A percentile compares a stretch with the other conserved stretches of the same genome.
phyloP scores from a whole-genome alignment of 768 basidiomycete species.

The Tubosaeta sp. region DNA sequence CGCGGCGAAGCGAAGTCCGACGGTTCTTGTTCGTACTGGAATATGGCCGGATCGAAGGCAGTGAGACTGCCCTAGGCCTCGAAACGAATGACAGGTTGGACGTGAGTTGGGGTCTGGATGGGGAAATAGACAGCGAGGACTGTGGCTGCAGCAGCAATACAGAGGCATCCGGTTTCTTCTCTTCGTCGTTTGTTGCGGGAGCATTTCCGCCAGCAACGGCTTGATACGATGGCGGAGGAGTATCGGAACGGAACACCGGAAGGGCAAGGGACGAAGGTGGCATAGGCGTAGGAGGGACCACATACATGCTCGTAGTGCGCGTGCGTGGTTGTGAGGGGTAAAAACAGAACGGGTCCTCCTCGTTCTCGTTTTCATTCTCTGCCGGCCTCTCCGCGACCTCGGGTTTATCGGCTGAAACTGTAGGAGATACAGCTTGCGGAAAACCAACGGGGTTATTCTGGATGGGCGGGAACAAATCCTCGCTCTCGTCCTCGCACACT shows the following conservation, averaged over 20 bases:
- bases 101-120: conserved; percentile 13
- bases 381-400: conserved; percentile 1
- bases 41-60: conserved; percentile 13
- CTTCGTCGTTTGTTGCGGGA: background rate
- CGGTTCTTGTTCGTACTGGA: conserved; percentile 6
- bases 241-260: conserved; percentile 23
- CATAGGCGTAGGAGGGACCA: conserved; percentile 3
- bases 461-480: conserved; percentile 31
- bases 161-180: conserved; percentile 17
- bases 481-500: conserved; percentile 28
- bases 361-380: conserved; percentile 18
- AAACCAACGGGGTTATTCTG: conserved; percentile 18
- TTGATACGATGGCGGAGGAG: conserved; percentile 26
- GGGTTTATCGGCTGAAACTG: conserved; percentile 1
- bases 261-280: conserved; percentile 7
- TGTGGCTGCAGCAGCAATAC: conserved; percentile 28
- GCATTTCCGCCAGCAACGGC: conserved; percentile 3
- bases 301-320: conserved; percentile 30
- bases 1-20: conserved; percentile 13
- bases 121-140: conserved; percentile 12
- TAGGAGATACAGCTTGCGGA: conserved; percentile 9
- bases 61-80: conserved; percentile 24
- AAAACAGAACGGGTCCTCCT: conserved; percentile 25
- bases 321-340: conserved; percentile 20
- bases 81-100: conserved; percentile 12